Evolutionary conservation across 2,329 filamentous ascomycete species (phyloP), one percentile per base, ranked within the genome.

Genomic region (Bisporella sp.): DNA sequence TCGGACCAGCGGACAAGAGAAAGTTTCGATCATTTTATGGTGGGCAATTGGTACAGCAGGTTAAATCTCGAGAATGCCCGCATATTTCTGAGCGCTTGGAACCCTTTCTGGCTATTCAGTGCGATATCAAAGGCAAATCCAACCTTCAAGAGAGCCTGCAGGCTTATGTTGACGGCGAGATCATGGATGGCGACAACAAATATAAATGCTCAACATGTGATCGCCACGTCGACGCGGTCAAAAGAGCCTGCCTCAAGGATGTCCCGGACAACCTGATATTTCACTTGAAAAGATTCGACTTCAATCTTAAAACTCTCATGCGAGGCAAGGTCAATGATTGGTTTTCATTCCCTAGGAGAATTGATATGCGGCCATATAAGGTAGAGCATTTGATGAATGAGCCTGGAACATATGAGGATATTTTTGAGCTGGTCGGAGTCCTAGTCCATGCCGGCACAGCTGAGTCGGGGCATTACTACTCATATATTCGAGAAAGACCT

Each of bases 101-200:
- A 65, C 84, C 88, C 0, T 97, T 97, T 65, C 95, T 90, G 11
- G 91, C 92, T 5, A 90, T 99, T 49, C 91, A 96, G 60, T 95
- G 93, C 64, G 91, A 96, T 60, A 95, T 99, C 62, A 95, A 96
- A 66, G 92, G 92, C 47, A 97, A 96, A 69, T 76, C 74, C 28
- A 86, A 76, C 32, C 77, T 99, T 1, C 76, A 89, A 61, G 90
- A 96, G 58, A 97, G 93, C 63, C 74, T 99, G 11, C 83, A 90
- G 59, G 89, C 92, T n/a, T 97, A 96, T 65, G 90, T 97, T 9
- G 88, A 95, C 64, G 93, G 93, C 4, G 93, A 99, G 68, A 83
- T 93, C 35, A 91, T 99, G 86, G 89, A 96, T 73, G 93, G 95
- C 57, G 90, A 96, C 62, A 97, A 99, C 73, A 96, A 96, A 70